phyloP scores from a whole-genome alignment of 371 early-diverging fungal genomes.

The Haplosporangium sp. region DNA sequence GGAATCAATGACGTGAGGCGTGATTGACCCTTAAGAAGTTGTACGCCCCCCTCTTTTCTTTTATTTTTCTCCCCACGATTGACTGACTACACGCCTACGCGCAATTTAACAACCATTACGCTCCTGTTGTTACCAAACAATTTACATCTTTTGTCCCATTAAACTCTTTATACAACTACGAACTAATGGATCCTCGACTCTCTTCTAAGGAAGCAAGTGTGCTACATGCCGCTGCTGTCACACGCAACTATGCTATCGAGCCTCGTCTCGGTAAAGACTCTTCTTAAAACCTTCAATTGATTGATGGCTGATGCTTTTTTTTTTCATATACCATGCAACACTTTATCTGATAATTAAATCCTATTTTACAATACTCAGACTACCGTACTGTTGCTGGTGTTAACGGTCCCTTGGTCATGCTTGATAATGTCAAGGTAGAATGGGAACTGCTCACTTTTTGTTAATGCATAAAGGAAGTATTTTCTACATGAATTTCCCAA shows the following conservation, averaged over 20 bases:
- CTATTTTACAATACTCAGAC: slow-evolving; percentile 65
- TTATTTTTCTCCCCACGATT: slow-evolving; percentile 2
- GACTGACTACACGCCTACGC: background rate
- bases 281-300: background rate
- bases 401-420: slow-evolving; percentile 99
- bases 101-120: background rate
- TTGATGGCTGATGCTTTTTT: slow-evolving; percentile 6
- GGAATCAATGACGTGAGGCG: background rate
- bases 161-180: background rate
- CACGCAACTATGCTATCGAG: slow-evolving; percentile 87
- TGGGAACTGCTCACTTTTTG: slow-evolving; percentile 2
- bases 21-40: background rate
- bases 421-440: slow-evolving; percentile 97
- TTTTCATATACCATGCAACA: background rate
- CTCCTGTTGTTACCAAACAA: background rate
- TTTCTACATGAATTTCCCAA: slow-evolving; percentile 2
- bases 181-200: slow-evolving; percentile 58
- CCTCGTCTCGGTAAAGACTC: slow-evolving; percentile 87
- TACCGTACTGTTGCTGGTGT: slow-evolving; percentile 99
- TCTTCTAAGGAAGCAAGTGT: slow-evolving; percentile 73
- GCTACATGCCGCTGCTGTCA: slow-evolving; percentile 85
- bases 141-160: background rate
- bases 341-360: slow-evolving; percentile 13
- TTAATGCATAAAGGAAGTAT: background rate
- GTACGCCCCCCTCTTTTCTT: background rate